Evolutionary conservation across 495 filamentous ascomycete species (phyloP).

Genomic region (Monascus purpureus): DNA sequence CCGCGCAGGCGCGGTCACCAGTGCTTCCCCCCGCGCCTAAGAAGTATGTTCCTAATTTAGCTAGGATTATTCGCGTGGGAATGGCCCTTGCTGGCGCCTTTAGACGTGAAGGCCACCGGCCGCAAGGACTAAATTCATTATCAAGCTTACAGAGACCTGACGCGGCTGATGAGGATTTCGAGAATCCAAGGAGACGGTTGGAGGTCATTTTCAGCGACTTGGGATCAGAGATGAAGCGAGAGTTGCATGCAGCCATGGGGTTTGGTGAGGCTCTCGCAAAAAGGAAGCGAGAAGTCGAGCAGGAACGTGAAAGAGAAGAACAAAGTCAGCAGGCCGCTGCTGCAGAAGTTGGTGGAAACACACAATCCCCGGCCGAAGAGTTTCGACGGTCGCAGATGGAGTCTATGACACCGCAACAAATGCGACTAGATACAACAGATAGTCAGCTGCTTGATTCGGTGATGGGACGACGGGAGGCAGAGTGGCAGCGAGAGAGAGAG

Average conservation of each 20-base stretch:
- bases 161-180: slow-evolving; percentile 1
- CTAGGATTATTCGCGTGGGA: slow-evolving; percentile 29
- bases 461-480: slow-evolving; percentile 20
- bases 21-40: not conserved
- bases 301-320: slow-evolving; percentile 5
- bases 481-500: slow-evolving; percentile 38
- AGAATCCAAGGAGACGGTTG: slow-evolving; percentile 16
- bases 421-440: slow-evolving; percentile 1
- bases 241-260: slow-evolving; percentile 30
- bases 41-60: slow-evolving; percentile 18
- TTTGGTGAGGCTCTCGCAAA: slow-evolving; percentile 37
- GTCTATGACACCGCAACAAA: slow-evolving; percentile 5
- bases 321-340: slow-evolving; percentile 4
- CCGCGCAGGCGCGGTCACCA: not conserved
- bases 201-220: slow-evolving; percentile 34
- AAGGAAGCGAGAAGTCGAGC: slow-evolving; percentile 10
- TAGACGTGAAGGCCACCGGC: slow-evolving; percentile 5
- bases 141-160: too few species aligned
- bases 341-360: slow-evolving; percentile 2
- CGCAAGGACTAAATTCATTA: too few species aligned
- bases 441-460: slow-evolving; percentile 6
- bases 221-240: slow-evolving; percentile 24
- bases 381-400: not conserved
- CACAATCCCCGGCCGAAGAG: slow-evolving; percentile 2
- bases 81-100: slow-evolving; percentile 33